Base-by-base conservation (phyloP, 495 filamentous ascomycete genomes). In the Penicillium odoratum region DNA sequence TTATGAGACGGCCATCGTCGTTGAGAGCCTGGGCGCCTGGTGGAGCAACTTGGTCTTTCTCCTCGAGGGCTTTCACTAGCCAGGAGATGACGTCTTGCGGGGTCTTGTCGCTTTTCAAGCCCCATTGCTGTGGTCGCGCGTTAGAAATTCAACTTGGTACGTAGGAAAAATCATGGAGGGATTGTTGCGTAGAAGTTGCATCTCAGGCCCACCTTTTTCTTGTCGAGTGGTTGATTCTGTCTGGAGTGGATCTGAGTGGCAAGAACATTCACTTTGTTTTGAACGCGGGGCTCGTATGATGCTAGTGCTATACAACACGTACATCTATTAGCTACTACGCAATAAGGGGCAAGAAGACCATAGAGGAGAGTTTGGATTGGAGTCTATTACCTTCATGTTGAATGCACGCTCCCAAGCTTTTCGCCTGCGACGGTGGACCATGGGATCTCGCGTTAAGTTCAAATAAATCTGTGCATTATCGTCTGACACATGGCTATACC, bases 401-500 rank as follows among this genome's bases (percentile, higher is more conserved):
- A 51, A 38, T 16, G 31, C 49, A 16, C 29, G 29, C 8, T 51
- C 49, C 49, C 49, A 51, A 34, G 49, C 49, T 31, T 51, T 51
- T 8, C 49, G 49, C 21, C 49, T 9, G 18, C 29, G 29, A 26
- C 49, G 49, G 31, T 51, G 49, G 4, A 36, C 16, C 7, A 16
- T 26, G 7, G 29, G 29, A 16, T 51, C 49, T 8, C 49, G 49
- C 5, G 33, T 38, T 4, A 15, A 36, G 18, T 51, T 38, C 15
- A 51, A 18, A 16, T 15, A 34, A 13, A 5, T 36, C 16, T 38
- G 15, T 21, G 29, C 7, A 13, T 21, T 38, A 40, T 51, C 49
- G 10, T 38, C 49, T 8, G 49, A 51, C 15, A 36, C 33, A 21
- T 51, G 49, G 33, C 33, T 51, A 13, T 57, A 57, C 55, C 55